Evolutionary conservation across 2,329 filamentous ascomycete genomes (phyloP).

Genomic region (Ilyonectria destructans): DNA sequence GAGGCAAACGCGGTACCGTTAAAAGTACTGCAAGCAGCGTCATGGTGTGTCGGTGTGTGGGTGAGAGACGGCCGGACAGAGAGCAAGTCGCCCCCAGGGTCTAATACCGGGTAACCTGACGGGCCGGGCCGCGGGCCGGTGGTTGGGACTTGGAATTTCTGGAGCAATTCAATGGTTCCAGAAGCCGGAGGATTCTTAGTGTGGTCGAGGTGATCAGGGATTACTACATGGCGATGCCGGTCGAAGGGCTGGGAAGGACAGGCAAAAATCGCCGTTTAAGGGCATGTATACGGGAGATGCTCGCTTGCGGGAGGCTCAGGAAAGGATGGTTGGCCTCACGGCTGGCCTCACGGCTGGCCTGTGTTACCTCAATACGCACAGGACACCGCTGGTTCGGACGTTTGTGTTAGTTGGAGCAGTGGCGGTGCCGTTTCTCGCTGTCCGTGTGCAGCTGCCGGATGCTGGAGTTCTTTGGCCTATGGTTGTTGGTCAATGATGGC

Average conservation of each 20-base stretch:
- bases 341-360: slow-evolving; percentile 30
- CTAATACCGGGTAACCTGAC: slow-evolving; percentile 44
- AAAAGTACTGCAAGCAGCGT: slow-evolving; percentile 22
- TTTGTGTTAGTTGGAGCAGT: slow-evolving; percentile 26
- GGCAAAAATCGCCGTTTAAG: slow-evolving; percentile 8
- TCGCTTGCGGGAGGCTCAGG: slow-evolving; percentile 34
- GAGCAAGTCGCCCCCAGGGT: slow-evolving; percentile 20
- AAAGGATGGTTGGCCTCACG: slow-evolving; percentile 31
- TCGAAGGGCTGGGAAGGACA: slow-evolving; percentile 29
- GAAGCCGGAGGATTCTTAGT: slow-evolving; percentile 36
- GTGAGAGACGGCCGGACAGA: slow-evolving; percentile 9
- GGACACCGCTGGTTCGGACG: slow-evolving; percentile 22
- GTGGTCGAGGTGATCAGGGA: slow-evolving; percentile 24
- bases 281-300: slow-evolving; percentile 25
- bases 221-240: slow-evolving; percentile 35
- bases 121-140: slow-evolving; percentile 49
- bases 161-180: slow-evolving; percentile 27
- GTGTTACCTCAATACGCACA: slow-evolving; percentile 36
- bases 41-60: slow-evolving; percentile 44
- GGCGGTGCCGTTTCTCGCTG: slow-evolving; percentile 32
- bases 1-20: slow-evolving; percentile 31
- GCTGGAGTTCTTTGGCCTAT: slow-evolving; percentile 31
- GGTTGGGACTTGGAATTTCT: slow-evolving; percentile 24
- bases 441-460: slow-evolving; percentile 34
- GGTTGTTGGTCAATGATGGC: slow-evolving; percentile 35